A percentile compares a stretch with the other conserved stretches of the same genome.
These are phyloP conservation scores for Malassezia sp. DNA, from an alignment of 1,284 basidiomycete species.

Conservation along the genomic window DNA sequence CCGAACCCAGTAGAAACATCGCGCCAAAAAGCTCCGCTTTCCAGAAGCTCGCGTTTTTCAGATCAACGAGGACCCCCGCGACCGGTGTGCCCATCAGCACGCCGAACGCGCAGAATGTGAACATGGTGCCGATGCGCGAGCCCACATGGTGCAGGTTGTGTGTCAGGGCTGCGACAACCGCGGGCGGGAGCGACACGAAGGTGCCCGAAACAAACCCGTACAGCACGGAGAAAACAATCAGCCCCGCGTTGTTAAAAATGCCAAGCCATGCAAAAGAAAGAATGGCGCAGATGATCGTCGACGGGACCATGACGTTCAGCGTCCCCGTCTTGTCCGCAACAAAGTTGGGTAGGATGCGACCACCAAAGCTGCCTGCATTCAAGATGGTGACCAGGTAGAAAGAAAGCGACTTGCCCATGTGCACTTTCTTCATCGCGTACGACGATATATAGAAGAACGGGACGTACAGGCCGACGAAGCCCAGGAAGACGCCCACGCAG, in stretches of 20 bases:
- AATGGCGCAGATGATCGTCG: conserved; percentile 29
- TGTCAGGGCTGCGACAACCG: conserved; percentile 3
- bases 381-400: conserved; percentile 31
- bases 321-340: conserved; percentile 43
- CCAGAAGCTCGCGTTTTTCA: neutral
- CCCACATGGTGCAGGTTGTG: conserved; percentile 2
- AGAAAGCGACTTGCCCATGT: conserved; percentile 1
- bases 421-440: neutral
- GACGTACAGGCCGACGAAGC: conserved; percentile 15
- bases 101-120: conserved; percentile 5
- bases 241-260: neutral
- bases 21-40: conserved; percentile 8
- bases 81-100: conserved; percentile 18
- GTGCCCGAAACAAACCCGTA: conserved; percentile 31
- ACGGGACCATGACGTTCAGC: conserved; percentile 45
- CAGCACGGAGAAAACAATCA: conserved; percentile 23
- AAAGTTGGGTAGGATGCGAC: conserved; percentile 44
- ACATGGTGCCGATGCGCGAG: conserved; percentile 1
- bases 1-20: too few relatives aligned
- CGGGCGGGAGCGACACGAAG: conserved; percentile 24
- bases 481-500: conserved; percentile 5
- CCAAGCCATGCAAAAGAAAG: conserved; percentile 21
- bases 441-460: conserved; percentile 15
- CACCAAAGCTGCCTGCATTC: conserved; percentile 32
- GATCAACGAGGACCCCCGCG: conserved; percentile 13